Conservation (phyloP, 2,329 filamentous ascomycete species). For the Chalaropsis ovoidea region DNA sequence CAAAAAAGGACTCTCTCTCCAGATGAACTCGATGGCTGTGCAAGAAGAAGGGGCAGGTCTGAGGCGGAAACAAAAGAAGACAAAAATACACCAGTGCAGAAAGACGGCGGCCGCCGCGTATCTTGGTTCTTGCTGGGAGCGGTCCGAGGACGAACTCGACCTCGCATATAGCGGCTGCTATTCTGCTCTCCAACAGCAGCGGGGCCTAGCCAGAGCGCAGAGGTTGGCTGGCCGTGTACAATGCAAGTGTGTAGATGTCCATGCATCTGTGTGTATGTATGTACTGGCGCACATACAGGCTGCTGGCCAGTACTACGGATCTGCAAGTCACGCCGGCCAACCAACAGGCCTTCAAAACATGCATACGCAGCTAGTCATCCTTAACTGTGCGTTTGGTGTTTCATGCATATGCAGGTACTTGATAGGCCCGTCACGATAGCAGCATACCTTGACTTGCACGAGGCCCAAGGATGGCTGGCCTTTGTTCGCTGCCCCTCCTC, state of each 20-base stretch:
- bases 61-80: not conserved
- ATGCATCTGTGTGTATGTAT: no score
- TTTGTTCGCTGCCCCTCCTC: not conserved
- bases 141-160: not conserved
- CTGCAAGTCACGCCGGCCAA: slow-evolving; percentile 6
- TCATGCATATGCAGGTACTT: slow-evolving; percentile 13
- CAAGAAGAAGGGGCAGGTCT: not conserved
- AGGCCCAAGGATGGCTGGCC: not conserved
- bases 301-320: not conserved
- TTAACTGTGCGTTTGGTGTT: slow-evolving; percentile 10
- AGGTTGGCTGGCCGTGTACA: no score
- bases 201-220: no score
- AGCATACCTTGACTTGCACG: not conserved
- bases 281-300: not conserved
- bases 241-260: no score
- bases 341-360: slow-evolving; percentile 12
- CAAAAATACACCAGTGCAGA: not conserved
- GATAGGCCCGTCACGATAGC: not conserved
- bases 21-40: slow-evolving; percentile 6
- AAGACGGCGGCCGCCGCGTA: not conserved
- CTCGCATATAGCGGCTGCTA: not conserved
- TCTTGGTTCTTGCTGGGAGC: not conserved
- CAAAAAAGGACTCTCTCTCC: not conserved
- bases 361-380: slow-evolving; percentile 5
- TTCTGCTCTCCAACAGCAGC: not conserved